phyloP scores from a whole-genome alignment of 1,139 yeast genomes.

The Scheffersomyces insectosa region DNA sequence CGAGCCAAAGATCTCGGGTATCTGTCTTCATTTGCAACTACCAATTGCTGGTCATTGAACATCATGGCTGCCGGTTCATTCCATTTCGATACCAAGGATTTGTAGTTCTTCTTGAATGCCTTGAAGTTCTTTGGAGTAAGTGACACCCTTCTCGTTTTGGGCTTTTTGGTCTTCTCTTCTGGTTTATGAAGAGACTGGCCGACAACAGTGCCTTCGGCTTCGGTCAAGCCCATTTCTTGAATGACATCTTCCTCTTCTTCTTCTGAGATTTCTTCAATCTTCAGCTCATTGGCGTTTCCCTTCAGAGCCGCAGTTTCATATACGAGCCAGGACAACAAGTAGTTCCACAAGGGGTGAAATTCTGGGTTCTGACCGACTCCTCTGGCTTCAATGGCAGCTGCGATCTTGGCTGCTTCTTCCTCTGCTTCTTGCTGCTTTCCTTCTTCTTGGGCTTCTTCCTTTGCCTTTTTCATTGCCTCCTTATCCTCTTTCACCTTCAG shows the following conservation, averaged over 20 bases:
- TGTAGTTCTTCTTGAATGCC: conserved; percentile 23
- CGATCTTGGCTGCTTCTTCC: conserved; percentile 1
- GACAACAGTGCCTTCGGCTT: neutral
- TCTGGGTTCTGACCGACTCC: conserved; percentile 17
- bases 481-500: conserved; percentile 17
- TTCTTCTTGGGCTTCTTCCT: conserved; percentile 3
- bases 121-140: conserved; percentile 11
- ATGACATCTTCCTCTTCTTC: conserved; percentile 7
- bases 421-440: conserved; percentile 1
- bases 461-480: conserved; percentile 5
- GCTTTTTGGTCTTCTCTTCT: conserved; percentile 9
- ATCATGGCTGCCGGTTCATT: conserved; percentile 32
- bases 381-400: neutral
- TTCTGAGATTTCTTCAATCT: conserved; percentile 5
- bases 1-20: neutral
- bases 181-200: conserved; percentile 3
- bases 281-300: conserved; percentile 1
- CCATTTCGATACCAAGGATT: conserved; percentile 31
- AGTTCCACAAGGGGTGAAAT: conserved; percentile 42
- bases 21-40: neutral
- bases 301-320: conserved; percentile 19
- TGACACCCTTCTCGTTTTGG: neutral
- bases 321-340: conserved; percentile 38
- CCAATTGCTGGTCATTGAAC: conserved; percentile 11
- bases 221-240: neutral